These are phyloP conservation scores for Scedosporium dehoogii DNA, from an alignment of 2,329 filamentous ascomycete species.

Conservation along the genomic window DNA sequence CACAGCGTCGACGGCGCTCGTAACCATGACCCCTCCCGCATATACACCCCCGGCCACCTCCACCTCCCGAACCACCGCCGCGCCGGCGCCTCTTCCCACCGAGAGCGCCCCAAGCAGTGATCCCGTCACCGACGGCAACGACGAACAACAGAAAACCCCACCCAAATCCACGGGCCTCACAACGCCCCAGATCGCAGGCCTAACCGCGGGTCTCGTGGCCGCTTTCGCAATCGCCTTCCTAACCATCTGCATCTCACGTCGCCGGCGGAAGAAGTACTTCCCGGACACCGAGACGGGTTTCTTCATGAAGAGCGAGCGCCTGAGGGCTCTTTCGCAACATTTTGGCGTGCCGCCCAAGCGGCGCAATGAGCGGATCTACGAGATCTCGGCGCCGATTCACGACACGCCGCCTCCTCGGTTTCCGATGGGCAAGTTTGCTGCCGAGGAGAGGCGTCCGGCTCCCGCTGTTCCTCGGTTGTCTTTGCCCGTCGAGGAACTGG, in stretches of 20 bases:
- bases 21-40: neutral
- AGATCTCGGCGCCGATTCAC: conserved; percentile 32
- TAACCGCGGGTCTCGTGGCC: conserved; percentile 43
- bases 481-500: neutral
- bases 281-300: conserved; percentile 27
- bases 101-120: conserved; percentile 9
- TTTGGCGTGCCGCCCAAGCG: neutral
- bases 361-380: conserved; percentile 11
- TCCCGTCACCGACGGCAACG: conserved; percentile 7
- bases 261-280: conserved; percentile 29
- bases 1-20: neutral
- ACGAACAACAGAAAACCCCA: conserved; percentile 5
- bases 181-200: conserved; percentile 44
- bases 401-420: conserved; percentile 9
- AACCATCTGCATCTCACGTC: conserved; percentile 34
- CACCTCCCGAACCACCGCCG: too few relatives aligned
- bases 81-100: conserved; percentile 7
- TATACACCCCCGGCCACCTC: conserved; percentile 5
- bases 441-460: neutral
- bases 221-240: conserved; percentile 37
- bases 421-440: conserved; percentile 8
- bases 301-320: conserved; percentile 23
- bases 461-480: conserved; percentile 11
- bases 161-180: conserved; percentile 13
- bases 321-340: conserved; percentile 3